Conservation (phyloP, 495 filamentous ascomycete species). For the Daldinia decipiens region DNA sequence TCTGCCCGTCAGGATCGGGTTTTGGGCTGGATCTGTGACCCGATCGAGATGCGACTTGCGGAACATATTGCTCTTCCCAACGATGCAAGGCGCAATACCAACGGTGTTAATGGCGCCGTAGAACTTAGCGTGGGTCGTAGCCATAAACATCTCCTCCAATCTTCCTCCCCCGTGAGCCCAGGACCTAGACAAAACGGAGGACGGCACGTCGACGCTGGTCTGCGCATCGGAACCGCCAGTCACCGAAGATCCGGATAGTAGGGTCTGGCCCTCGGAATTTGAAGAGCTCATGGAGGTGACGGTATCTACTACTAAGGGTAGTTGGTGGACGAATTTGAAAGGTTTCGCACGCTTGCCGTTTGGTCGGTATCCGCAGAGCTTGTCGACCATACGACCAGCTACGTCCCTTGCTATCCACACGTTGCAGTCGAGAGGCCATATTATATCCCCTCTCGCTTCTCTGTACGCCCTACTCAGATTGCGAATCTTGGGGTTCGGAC, state of each 20-base stretch:
- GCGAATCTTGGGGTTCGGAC: slow-evolving; percentile 97
- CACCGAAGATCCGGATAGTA: slow-evolving; percentile 51
- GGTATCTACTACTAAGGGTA: slow-evolving; percentile 86
- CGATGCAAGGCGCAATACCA: slow-evolving; percentile 87
- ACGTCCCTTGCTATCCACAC: slow-evolving; percentile 88
- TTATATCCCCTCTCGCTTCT: slow-evolving; percentile 89
- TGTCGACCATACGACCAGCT: slow-evolving; percentile 85
- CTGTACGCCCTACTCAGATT: slow-evolving; percentile 96
- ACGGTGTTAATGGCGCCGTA: slow-evolving; percentile 98
- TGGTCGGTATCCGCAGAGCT: slow-evolving; percentile 73
- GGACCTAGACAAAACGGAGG: slow-evolving; percentile 47
- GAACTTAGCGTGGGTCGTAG: slow-evolving; percentile 95
- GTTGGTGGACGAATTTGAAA: slow-evolving; percentile 96
- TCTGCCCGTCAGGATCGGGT: slow-evolving; percentile 56
- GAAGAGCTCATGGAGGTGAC: slow-evolving; percentile 51
- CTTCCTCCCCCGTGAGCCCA: slow-evolving; percentile 72
- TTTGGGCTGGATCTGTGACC: slow-evolving; percentile 69
- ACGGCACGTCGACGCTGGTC: slow-evolving; percentile 34
- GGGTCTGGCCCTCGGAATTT: slow-evolving; percentile 55
- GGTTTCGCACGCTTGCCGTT: slow-evolving; percentile 58
- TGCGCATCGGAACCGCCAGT: slow-evolving; percentile 42
- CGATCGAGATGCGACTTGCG: slow-evolving; percentile 87
- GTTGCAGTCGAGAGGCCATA: slow-evolving; percentile 98
- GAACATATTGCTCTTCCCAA: slow-evolving; percentile 99
- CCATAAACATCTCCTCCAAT: slow-evolving; percentile 93